These are phyloP conservation scores for Mallotus nudiflorus DNA, from an alignment of 345 rosid species.

Conservation along the genomic window DNA sequence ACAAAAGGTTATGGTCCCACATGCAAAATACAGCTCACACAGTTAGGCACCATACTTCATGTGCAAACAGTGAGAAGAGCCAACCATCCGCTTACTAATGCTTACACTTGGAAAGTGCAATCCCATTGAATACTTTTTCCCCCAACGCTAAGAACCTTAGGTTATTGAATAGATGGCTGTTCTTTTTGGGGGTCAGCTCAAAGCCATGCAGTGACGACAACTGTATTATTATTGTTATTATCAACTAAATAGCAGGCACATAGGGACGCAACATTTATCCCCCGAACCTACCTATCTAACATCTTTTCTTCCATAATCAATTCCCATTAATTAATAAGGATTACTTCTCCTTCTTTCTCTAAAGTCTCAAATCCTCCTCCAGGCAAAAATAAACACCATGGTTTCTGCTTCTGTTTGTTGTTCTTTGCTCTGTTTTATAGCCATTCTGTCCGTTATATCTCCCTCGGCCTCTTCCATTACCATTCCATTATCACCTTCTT, in stretches of 20 bases:
- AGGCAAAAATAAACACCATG: constrained; percentile 14
- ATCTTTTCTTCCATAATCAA: too few relatives aligned
- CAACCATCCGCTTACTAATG: background rate
- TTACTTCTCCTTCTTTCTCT: too few relatives aligned
- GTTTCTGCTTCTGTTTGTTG: constrained; percentile 13
- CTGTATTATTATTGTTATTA: background rate
- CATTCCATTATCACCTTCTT: constrained; percentile 25
- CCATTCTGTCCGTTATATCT: constrained; percentile 10
- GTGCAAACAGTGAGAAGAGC: background rate
- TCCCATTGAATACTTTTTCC: background rate
- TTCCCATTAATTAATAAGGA: background rate
- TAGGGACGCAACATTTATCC: background rate
- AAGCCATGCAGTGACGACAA: constrained; percentile 9
- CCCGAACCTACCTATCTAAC: constrained; percentile 2
- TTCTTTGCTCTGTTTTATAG: constrained; percentile 7
- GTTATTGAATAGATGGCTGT: background rate
- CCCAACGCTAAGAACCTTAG: background rate
- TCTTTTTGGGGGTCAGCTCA: background rate
- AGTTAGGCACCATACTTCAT: background rate
- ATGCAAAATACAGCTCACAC: background rate
- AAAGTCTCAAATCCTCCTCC: too few relatives aligned
- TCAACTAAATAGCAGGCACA: background rate
- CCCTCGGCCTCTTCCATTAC: constrained; percentile 21
- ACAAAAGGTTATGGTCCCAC: background rate
- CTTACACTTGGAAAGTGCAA: background rate